phyloP scores from a whole-genome alignment of 2,329 filamentous ascomycete species.

The Fusarium nanum region DNA sequence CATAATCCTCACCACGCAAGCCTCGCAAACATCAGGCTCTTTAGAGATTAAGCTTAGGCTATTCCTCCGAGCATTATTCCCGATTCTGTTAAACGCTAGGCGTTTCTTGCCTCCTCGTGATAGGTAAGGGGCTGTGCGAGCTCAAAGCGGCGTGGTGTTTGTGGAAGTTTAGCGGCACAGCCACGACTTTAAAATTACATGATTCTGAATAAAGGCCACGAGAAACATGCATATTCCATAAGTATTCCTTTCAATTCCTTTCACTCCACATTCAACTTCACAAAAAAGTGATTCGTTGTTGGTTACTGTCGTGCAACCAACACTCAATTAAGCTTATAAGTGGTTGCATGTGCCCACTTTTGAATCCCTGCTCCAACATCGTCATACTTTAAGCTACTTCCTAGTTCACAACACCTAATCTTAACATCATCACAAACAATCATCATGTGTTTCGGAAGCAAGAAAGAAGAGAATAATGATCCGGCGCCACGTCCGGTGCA shows the following conservation, averaged over 20 bases:
- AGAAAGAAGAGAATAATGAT: conserved; percentile 54
- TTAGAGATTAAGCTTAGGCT: neutral
- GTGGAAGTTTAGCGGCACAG: conserved; percentile 28
- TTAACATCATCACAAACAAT: neutral
- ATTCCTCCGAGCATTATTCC: neutral
- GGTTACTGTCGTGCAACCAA: neutral
- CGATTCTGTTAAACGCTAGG: neutral
- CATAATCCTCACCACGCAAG: neutral
- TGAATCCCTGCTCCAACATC: conserved; percentile 24
- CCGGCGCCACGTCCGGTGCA: conserved; percentile 55
- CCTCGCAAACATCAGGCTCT: neutral
- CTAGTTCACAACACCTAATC: conserved; percentile 1
- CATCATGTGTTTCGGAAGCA: conserved; percentile 64
- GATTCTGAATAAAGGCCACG: conserved; percentile 11
- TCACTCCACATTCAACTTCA: neutral
- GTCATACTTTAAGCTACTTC: conserved; percentile 9
- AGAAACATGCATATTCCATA: neutral
- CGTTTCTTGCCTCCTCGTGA: conserved; percentile 8
- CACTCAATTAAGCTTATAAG: conserved; percentile 26
- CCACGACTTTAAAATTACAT: conserved; percentile 20
- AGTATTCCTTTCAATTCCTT: neutral
- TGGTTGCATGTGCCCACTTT: conserved; percentile 32
- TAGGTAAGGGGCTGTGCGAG: conserved; percentile 22
- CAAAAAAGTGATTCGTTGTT: conserved; percentile 1
- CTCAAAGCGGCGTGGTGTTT: conserved; percentile 33